These are phyloP conservation scores for Aspergillus indologenus DNA, from an alignment of 495 filamentous ascomycete species.

Conservation along the genomic window DNA sequence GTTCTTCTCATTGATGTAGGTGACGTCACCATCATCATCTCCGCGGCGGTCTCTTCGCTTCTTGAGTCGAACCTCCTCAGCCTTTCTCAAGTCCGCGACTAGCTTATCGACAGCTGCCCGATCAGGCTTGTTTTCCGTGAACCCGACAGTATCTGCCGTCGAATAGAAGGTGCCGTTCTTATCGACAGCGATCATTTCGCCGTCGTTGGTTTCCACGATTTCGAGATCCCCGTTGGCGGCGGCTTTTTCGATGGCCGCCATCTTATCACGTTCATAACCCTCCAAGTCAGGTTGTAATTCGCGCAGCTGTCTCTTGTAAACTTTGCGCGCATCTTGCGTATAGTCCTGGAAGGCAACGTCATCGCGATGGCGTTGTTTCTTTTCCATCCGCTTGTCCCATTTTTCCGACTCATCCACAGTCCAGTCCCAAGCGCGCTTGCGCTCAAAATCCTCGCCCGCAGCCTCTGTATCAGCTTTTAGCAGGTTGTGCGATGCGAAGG, in stretches of 20 bases:
- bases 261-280: constrained; percentile 79
- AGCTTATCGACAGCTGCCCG: constrained; percentile 87
- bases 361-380: constrained; percentile 79
- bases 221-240: constrained; percentile 77
- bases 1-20: constrained; percentile 99
- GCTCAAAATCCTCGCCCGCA: constrained; percentile 87
- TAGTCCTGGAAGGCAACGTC: constrained; percentile 92
- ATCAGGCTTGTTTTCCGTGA: constrained; percentile 81
- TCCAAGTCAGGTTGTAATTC: constrained; percentile 69
- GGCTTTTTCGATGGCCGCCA: constrained; percentile 77
- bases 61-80: constrained; percentile 80
- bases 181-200: constrained; percentile 91
- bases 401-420: constrained; percentile 88
- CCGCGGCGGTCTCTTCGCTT: constrained; percentile 75
- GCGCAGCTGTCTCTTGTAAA: constrained; percentile 87
- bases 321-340: constrained; percentile 76
- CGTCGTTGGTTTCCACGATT: constrained; percentile 90
- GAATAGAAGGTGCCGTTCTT: constrained; percentile 86
- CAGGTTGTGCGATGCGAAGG: constrained; percentile 86
- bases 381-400: constrained; percentile 86
- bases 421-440: constrained; percentile 98
- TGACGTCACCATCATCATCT: constrained; percentile 82
- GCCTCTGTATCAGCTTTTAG: constrained; percentile 87
- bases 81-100: constrained; percentile 81
- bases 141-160: constrained; percentile 74